Base-by-base conservation (phyloP, 2,329 filamentous ascomycete species). In the Aspergillus fischeri region DNA sequence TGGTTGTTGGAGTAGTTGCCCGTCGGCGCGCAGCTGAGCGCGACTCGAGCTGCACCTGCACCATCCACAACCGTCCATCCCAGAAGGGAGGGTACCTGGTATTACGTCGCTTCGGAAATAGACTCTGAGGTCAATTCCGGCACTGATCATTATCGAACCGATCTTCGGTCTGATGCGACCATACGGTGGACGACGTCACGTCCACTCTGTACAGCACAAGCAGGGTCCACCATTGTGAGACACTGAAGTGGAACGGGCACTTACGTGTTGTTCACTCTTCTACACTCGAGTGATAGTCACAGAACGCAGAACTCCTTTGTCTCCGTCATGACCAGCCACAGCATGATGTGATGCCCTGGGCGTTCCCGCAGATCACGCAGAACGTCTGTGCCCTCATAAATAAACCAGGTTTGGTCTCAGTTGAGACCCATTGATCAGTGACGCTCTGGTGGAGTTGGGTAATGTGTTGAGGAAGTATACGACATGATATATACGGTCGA, bases 1-100 rank as follows among this genome's bases (percentile, higher is more conserved):
- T 65, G 63, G 62, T 53, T 64, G 21, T 49, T 64, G 21, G 61
- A 63, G 35, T 58, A 49, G 28, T 27, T 25, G 21, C 44, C 21
- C 2, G 21, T 47, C 7, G 9, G 24, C 20, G 8, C 44, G 21
- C 32, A 38, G 32, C 32, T 38, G 44, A 24, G 21, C 24, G 1
- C 21, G 2, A 45, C 4, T 45, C 42, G 21, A 47, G 44, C 44
- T 47, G 44, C n/a, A 10, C 10, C 10, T 21, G n/a, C n/a, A 25
- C 24, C 21, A 24, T 25, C 10, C 1, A 24, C 44, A 47, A 24
- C 21, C 24, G 14, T 47, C 9, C 44, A 4, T 25, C 14, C 4
- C 44, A 25, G 44, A 5, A 35, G 32, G 32, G 32, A 35, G 32
- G 32, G 11, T 17, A 35, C 14, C 32, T 35, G 32, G 32, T 32